Evolutionary conservation across 2,329 filamentous ascomycete genomes (phyloP).

Genomic region (Emydomyces testavorans): DNA sequence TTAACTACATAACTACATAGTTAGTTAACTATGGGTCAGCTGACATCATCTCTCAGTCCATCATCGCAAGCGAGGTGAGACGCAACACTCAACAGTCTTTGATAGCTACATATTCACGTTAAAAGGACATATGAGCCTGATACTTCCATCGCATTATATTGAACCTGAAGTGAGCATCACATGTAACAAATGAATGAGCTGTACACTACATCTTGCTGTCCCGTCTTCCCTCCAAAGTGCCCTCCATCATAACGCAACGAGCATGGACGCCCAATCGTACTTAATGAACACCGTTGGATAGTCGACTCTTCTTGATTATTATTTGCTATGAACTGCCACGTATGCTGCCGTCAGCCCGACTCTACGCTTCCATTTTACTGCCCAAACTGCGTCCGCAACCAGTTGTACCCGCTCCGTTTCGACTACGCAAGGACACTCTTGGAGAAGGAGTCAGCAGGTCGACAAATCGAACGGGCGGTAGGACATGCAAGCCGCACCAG

Average conservation of each 20-base stretch:
- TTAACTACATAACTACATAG: no score
- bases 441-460: constrained; percentile 45
- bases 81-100: no score
- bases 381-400: constrained; percentile 57
- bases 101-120: no score
- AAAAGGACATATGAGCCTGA: background rate
- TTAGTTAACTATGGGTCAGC: constrained; percentile 11
- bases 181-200: background rate
- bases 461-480: constrained; percentile 35
- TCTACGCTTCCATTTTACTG: constrained; percentile 56
- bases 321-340: constrained; percentile 54
- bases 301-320: constrained; percentile 1
- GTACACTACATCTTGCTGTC: background rate
- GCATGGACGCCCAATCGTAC: constrained; percentile 15
- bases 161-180: background rate
- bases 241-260: constrained; percentile 1
- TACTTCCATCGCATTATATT: background rate
- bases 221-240: background rate
- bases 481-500: constrained; percentile 2
- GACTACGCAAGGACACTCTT: constrained; percentile 49
- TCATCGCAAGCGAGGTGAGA: no score
- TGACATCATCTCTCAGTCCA: constrained; percentile 15
- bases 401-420: constrained; percentile 54
- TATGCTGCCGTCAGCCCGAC: constrained; percentile 48
- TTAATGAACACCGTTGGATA: constrained; percentile 15